Evolutionary conservation across 495 filamentous ascomycete genomes (phyloP).

Genomic region (Penicillium bovifimosum): DNA sequence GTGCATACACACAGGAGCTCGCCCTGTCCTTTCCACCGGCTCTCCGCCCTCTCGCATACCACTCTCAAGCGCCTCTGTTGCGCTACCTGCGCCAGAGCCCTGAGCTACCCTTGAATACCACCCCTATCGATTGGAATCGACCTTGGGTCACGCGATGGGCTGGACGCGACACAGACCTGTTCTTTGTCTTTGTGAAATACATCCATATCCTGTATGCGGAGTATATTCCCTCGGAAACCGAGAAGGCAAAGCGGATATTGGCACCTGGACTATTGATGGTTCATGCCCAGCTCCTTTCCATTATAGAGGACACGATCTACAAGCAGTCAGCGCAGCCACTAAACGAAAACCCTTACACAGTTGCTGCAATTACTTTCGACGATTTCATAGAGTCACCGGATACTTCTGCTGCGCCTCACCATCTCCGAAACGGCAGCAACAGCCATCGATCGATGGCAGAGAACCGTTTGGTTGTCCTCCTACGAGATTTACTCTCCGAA

Average conservation of each 20-base stretch:
- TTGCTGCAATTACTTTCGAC: slow-evolving; percentile 65
- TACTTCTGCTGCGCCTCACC: slow-evolving; percentile 61
- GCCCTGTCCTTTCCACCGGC: slow-evolving; percentile 65
- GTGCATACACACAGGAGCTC: slow-evolving; percentile 48
- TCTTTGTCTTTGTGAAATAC: slow-evolving; percentile 91
- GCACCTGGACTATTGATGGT: slow-evolving; percentile 79
- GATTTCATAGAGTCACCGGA: slow-evolving; percentile 69
- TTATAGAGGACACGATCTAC: slow-evolving; percentile 83
- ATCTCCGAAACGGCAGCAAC: slow-evolving; percentile 56
- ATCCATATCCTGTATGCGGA: slow-evolving; percentile 79
- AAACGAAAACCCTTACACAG: slow-evolving; percentile 47
- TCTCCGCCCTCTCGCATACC: slow-evolving; percentile 67
- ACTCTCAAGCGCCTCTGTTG: slow-evolving; percentile 56
- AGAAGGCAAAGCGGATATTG: slow-evolving; percentile 56
- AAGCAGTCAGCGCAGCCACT: slow-evolving; percentile 51
- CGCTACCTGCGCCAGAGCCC: slow-evolving; percentile 63
- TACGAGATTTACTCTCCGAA: slow-evolving; percentile 79
- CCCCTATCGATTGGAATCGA: slow-evolving; percentile 77
- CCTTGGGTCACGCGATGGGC: slow-evolving; percentile 84
- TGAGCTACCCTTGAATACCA: slow-evolving; percentile 60
- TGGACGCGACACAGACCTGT: slow-evolving; percentile 85
- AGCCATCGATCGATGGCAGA: slow-evolving; percentile 80
- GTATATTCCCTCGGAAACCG: slow-evolving; percentile 63
- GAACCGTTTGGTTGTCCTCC: slow-evolving; percentile 79
- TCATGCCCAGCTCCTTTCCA: slow-evolving; percentile 76